A percentile compares a stretch with the other conserved stretches of the same genome.
Evolutionary conservation across 176 grass and related monocot genomes (phyloP).

Genomic region (Pharus latifolius): DNA sequence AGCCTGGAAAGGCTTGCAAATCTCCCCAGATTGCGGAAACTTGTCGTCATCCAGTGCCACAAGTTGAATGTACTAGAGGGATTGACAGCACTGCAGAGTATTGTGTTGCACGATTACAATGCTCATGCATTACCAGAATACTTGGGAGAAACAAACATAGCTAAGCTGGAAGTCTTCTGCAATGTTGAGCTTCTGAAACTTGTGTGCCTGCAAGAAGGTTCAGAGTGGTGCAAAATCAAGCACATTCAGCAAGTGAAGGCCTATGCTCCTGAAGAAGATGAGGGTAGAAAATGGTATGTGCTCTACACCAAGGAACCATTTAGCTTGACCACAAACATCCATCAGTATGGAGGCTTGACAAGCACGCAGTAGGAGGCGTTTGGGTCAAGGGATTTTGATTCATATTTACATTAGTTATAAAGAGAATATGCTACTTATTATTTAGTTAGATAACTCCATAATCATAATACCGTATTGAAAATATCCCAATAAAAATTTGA

Average conservation of each 20-base stretch:
- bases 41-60: constrained; percentile 17
- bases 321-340: constrained; percentile 8
- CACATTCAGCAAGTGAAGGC: constrained; percentile 17
- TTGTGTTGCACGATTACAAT: constrained; percentile 1
- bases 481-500: no score
- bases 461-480: no score
- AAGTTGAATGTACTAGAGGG: neutral
- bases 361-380: neutral
- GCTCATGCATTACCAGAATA: constrained; percentile 16
- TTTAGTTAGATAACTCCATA: no score
- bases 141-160: constrained; percentile 12
- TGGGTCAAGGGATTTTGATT: no score
- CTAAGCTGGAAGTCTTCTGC: constrained; percentile 28
- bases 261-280: neutral
- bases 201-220: neutral
- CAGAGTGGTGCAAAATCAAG: constrained; percentile 33
- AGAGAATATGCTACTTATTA: no score
- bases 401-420: no score
- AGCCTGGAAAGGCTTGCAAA: constrained; percentile 14
- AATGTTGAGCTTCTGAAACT: constrained; percentile 8
- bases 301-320: constrained; percentile 1
- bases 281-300: constrained; percentile 8
- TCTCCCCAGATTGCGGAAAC: constrained; percentile 19
- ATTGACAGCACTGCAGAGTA: constrained; percentile 4
- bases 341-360: neutral